Percentiles rank a stretch among this genome's conserved stretches.
Conservation (phyloP, 169 alveolate species). For the Plasmodium vinckei region DNA sequence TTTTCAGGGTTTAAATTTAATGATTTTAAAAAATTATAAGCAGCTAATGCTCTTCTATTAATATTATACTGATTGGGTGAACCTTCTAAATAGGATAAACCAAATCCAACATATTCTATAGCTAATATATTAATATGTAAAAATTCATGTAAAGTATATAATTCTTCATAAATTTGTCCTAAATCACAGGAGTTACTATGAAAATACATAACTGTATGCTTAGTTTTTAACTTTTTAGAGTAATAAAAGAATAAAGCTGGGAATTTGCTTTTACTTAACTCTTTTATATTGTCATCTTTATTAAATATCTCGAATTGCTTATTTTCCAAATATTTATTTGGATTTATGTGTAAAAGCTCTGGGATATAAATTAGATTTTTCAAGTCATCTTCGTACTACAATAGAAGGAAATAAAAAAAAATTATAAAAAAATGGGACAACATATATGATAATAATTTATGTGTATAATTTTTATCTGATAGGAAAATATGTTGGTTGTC, state of each 20-base stretch:
- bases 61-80: conserved; percentile 81
- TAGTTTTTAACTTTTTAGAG: conserved; percentile 28
- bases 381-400: conserved; percentile 58
- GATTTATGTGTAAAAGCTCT: conserved; percentile 51
- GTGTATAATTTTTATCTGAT: too few species aligned
- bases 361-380: conserved; percentile 49
- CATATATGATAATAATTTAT: not conserved
- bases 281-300: conserved; percentile 67
- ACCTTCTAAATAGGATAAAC: conserved; percentile 77
- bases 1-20: conserved; percentile 82
- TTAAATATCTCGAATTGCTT: conserved; percentile 51
- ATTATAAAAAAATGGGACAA: not conserved
- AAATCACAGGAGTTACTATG: conserved; percentile 89
- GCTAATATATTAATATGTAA: conserved; percentile 84
- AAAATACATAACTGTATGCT: conserved; percentile 64
- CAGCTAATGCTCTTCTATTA: conserved; percentile 86
- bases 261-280: conserved; percentile 46
- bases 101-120: conserved; percentile 89
- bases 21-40: conserved; percentile 85
- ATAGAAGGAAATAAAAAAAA: conserved; percentile 2
- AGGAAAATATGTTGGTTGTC: too few species aligned
- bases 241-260: conserved; percentile 54
- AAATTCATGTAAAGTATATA: conserved; percentile 78
- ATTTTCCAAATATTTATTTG: conserved; percentile 38
- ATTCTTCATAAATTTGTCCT: conserved; percentile 88